These are phyloP conservation scores for Alternaria brassicicola DNA, from an alignment of 2,329 filamentous ascomycete genomes.

Conservation along the genomic window DNA sequence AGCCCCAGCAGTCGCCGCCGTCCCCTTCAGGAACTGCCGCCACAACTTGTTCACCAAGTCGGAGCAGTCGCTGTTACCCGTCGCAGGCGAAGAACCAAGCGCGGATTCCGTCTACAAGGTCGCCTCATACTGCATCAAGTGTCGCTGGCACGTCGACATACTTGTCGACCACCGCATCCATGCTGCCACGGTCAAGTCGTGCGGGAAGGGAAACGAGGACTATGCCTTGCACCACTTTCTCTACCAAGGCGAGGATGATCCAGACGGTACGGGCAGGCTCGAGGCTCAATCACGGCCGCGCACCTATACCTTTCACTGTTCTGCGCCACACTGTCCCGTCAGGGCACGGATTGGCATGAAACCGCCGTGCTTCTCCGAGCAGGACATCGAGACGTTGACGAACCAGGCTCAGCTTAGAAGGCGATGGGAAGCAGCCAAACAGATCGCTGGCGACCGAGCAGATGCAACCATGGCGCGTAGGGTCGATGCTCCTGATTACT, in stretches of 20 bases:
- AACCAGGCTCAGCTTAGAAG: constrained; percentile 59
- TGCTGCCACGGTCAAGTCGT: constrained; percentile 48
- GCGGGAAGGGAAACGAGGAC: constrained; percentile 51
- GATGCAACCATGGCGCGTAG: constrained; percentile 59
- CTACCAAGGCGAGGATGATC: constrained; percentile 29
- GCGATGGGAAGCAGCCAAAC: constrained; percentile 60
- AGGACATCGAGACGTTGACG: constrained; percentile 59
- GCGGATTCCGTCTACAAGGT: constrained; percentile 59
- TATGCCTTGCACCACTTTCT: constrained; percentile 68
- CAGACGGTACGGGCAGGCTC: constrained; percentile 14
- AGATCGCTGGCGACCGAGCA: constrained; percentile 60
- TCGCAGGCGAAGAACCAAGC: constrained; percentile 49
- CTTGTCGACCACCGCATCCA: constrained; percentile 58
- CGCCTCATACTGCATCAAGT: constrained; percentile 66
- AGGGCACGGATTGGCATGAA: constrained; percentile 59
- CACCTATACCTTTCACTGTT: constrained; percentile 61
- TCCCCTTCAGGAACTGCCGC: constrained; percentile 57
- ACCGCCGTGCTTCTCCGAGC: constrained; percentile 58
- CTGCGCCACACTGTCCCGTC: constrained; percentile 62
- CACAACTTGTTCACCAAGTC: constrained; percentile 66
- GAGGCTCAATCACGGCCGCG: constrained; percentile 27
- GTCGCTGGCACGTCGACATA: constrained; percentile 67
- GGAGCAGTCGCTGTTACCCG: constrained; percentile 59
- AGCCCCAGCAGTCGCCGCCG: constrained; percentile 38
- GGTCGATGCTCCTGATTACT: constrained; percentile 61